Conservation (phyloP, 805 yeast species). For the Yarrowia sp. region DNA sequence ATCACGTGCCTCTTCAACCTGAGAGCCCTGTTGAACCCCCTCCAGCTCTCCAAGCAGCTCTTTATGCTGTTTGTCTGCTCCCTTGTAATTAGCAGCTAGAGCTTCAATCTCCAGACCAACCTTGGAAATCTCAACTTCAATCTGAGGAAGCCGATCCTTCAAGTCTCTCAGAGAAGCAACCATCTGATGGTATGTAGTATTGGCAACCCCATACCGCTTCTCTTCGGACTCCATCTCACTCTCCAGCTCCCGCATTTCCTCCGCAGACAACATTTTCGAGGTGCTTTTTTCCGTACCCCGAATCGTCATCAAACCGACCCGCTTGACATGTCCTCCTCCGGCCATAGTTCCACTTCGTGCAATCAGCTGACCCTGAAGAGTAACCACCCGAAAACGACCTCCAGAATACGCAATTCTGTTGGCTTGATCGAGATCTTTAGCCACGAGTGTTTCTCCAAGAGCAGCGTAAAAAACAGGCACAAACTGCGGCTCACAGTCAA, state of each 20-base stretch:
- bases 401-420: conserved; percentile 82
- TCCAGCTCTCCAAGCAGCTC: conserved; percentile 35
- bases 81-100: conserved; percentile 51
- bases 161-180: conserved; percentile 55
- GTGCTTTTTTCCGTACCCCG: conserved; percentile 37
- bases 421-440: conserved; percentile 73
- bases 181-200: conserved; percentile 57
- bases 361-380: conserved; percentile 86
- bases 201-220: conserved; percentile 45
- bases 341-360: conserved; percentile 94
- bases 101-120: conserved; percentile 63
- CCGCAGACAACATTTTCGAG: conserved; percentile 49
- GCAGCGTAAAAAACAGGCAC: conserved; percentile 88
- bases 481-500: conserved; percentile 67
- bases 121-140: conserved; percentile 61
- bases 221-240: conserved; percentile 55
- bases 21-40: conserved; percentile 35
- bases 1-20: conserved; percentile 42
- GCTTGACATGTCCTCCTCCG: conserved; percentile 79
- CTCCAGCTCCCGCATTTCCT: conserved; percentile 55
- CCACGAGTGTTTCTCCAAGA: conserved; percentile 83
- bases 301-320: conserved; percentile 66
- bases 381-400: conserved; percentile 82
- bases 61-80: conserved; percentile 46
- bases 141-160: conserved; percentile 65